These are phyloP conservation scores for Plasmodium chabaudi DNA, from an alignment of 169 alveolate species.

Conservation along the genomic window DNA sequence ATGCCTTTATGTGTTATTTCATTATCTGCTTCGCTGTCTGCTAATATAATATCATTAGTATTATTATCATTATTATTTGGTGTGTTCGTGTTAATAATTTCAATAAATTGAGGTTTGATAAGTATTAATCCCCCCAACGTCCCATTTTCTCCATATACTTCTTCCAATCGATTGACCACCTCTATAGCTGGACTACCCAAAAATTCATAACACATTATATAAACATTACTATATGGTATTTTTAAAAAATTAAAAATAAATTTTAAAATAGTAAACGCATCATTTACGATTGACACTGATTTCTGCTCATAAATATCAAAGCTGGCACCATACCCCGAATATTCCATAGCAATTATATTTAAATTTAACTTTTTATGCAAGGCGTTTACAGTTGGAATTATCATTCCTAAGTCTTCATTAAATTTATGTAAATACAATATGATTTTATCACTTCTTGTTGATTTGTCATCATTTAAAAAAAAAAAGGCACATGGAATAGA, in stretches of 20 bases:
- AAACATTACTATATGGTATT: conserved; percentile 44
- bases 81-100: conserved; percentile 10
- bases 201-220: conserved; percentile 59
- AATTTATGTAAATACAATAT: conserved; percentile 65
- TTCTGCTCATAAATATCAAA: conserved; percentile 61
- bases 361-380: conserved; percentile 56
- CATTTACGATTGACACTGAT: conserved; percentile 59
- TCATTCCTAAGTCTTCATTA: conserved; percentile 70
- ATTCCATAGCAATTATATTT: conserved; percentile 72
- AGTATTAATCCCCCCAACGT: conserved; percentile 56
- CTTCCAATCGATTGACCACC: conserved; percentile 56
- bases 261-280: conserved; percentile 65
- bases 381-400: conserved; percentile 61
- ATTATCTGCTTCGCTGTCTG: not conserved
- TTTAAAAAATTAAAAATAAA: conserved; percentile 55
- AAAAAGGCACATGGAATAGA: conserved; percentile 73
- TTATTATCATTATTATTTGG: not conserved
- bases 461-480: conserved; percentile 20
- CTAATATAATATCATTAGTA: conserved; percentile 7
- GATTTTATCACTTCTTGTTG: conserved; percentile 20
- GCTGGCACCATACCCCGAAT: conserved; percentile 72
- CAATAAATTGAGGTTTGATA: conserved; percentile 51
- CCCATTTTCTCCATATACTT: conserved; percentile 20
- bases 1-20: not conserved
- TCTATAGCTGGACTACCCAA: conserved; percentile 70